Base-by-base conservation (phyloP, 2,329 filamentous ascomycete genomes). In the Diaporthe vaccinii region DNA sequence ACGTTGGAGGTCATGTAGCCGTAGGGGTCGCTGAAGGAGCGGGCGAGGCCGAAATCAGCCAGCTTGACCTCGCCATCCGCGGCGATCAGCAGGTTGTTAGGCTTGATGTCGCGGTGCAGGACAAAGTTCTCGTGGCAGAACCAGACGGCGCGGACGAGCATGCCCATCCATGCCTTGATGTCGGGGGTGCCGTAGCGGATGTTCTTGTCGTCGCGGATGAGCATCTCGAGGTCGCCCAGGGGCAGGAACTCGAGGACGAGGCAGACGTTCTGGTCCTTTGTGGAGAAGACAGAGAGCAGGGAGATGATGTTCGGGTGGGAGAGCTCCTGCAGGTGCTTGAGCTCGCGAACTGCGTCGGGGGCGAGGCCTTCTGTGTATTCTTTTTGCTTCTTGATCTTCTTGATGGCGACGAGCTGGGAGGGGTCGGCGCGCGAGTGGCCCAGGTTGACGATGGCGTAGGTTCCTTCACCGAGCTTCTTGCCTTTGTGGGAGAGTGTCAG, bases 131-230 rank as follows among this genome's bases (percentile, higher is more conserved):
- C 94, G 84, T 99, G 97, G 84, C 97, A 98, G 87, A 98, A 99
- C 93, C 95, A 98, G 39, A 98, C 92, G 36, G 94, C 97, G 57
- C 96, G 92, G 39, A 91, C 91, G n/a, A 98, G 90, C 97, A 98
- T 98, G 78, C 94, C 94, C 93, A 98, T 98, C 97, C 97, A 99
- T 22, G 95, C 94, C 84, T 99, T 99, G 84, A 98, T 95, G 84
- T 99, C 97, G 25, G 94, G 94, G 15, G 92, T 91, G 77, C 94
- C 94, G 84, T 98, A 98, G 73, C 92, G 91, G 62, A 98, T 93
- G 72, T 87, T 87, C 61, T 93, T 90, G 41, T 90, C 92, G 84
- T 98, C 96, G 83, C 95, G 94, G 83, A 98, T 98, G 75, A 99
- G 91, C 89, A 96, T 95, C 84, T 98, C 95, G 39, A 99, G 90